Conservation (phyloP, 1,284 basidiomycete genomes). For the Cutaneotrichosporon mucoides region DNA sequence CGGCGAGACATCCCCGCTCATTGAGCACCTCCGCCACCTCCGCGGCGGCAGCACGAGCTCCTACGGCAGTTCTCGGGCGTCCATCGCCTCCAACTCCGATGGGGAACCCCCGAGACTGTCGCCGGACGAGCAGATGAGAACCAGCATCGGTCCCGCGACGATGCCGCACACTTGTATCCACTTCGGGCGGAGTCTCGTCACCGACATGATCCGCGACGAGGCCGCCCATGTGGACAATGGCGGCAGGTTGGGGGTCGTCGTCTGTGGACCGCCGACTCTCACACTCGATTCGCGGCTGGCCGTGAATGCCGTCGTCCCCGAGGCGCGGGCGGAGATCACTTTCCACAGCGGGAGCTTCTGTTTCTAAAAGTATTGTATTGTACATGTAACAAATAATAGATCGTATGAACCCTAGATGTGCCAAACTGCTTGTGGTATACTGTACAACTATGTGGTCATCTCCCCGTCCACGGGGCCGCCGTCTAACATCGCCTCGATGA, state of each 20-base stretch:
- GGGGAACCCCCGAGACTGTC: neutral
- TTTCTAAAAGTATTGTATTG: neutral
- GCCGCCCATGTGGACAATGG: neutral
- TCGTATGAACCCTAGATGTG: no score
- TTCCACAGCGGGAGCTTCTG: constrained; percentile 1
- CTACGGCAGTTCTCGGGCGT: neutral
- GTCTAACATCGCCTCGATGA: constrained; percentile 9
- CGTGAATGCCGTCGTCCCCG: neutral
- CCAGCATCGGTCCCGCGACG: neutral
- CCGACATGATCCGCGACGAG: neutral
- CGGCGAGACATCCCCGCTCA: neutral
- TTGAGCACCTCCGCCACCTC: neutral
- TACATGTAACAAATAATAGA: no score
- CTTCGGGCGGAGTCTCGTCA: neutral
- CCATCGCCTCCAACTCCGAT: neutral
- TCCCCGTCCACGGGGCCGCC: neutral
- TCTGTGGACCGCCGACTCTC: neutral
- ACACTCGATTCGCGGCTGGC: neutral
- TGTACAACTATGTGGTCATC: neutral
- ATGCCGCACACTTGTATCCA: neutral
- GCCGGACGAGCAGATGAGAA: neutral
- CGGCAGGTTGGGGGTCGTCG: neutral
- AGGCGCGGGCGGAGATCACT: neutral
- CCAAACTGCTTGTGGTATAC: no score
- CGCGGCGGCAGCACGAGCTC: neutral